These are phyloP conservation scores for Coelastrella sp. DNA, from an alignment of 139 green algal species.

Conservation along the genomic window DNA sequence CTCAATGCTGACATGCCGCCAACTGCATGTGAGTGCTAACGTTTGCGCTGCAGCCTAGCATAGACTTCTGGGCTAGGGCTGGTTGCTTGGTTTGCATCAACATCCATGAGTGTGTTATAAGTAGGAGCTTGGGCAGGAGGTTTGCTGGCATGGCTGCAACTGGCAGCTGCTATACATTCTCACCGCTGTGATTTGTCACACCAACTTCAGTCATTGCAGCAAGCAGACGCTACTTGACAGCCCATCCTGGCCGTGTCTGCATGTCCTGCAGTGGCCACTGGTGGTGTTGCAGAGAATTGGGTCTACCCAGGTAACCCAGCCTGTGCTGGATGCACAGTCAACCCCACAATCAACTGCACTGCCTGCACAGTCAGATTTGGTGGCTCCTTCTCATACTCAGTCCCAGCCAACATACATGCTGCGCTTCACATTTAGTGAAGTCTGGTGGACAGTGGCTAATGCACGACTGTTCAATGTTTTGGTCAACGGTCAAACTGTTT, in stretches of 20 bases:
- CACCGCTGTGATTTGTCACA: no score
- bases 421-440: slow-evolving; percentile 17
- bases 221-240: no score
- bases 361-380: slow-evolving; percentile 4
- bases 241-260: background rate
- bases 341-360: background rate
- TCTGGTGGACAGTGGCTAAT: background rate
- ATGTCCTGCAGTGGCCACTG: background rate
- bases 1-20: background rate
- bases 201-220: no score
- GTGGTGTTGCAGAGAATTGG: background rate
- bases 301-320: background rate
- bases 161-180: no score
- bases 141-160: no score
- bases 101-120: no score
- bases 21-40: background rate
- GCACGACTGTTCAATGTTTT: background rate
- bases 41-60: background rate
- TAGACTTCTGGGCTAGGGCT: background rate
- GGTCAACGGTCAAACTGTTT: background rate
- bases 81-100: no score
- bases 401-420: background rate
- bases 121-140: no score
- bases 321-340: background rate
- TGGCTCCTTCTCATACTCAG: background rate